Evolutionary conservation across 2,329 filamentous ascomycete species (phyloP).

Genomic region (Clarireedia homoeocarpa): DNA sequence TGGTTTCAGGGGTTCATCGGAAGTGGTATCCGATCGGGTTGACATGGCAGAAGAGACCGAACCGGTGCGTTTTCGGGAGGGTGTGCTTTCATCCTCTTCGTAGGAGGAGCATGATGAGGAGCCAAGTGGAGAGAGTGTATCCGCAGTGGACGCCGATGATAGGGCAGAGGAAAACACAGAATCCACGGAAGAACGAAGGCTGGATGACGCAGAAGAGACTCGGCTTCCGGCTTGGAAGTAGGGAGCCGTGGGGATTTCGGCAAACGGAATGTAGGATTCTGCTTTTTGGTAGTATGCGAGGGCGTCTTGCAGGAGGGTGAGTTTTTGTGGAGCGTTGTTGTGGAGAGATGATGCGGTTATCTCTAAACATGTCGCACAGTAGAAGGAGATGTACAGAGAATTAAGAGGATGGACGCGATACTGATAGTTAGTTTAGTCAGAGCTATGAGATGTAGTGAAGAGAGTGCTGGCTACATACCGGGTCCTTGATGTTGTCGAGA

Average conservation of each 20-base stretch:
- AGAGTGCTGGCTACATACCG: constrained; percentile 15
- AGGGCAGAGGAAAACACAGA: constrained; percentile 24
- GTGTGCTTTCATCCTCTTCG: background rate
- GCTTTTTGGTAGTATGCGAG: constrained; percentile 23
- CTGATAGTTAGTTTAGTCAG: constrained; percentile 11
- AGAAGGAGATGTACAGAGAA: constrained; percentile 28
- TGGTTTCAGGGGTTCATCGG: constrained; percentile 2
- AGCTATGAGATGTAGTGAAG: background rate
- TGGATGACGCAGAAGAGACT: constrained; percentile 14
- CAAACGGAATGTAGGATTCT: constrained; percentile 18
- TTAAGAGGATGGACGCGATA: constrained; percentile 24
- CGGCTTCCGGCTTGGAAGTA: constrained; percentile 4
- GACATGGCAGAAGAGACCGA: constrained; percentile 1
- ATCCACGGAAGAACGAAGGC: constrained; percentile 23
- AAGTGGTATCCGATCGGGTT: background rate
- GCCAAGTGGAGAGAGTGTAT: constrained; percentile 8
- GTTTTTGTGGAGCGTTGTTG: constrained; percentile 19
- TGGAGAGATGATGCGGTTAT: constrained; percentile 22
- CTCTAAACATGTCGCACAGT: constrained; percentile 25
- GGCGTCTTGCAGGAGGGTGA: constrained; percentile 26
- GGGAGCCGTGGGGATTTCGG: constrained; percentile 11
- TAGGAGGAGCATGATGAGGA: constrained; percentile 13
- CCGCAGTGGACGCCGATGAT: constrained; percentile 11
- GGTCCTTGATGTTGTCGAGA: constrained; percentile 23
- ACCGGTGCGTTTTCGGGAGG: constrained; percentile 9